Conservation (phyloP, 2,329 filamentous ascomycete species). For the Basipetospora chlamydospora region DNA sequence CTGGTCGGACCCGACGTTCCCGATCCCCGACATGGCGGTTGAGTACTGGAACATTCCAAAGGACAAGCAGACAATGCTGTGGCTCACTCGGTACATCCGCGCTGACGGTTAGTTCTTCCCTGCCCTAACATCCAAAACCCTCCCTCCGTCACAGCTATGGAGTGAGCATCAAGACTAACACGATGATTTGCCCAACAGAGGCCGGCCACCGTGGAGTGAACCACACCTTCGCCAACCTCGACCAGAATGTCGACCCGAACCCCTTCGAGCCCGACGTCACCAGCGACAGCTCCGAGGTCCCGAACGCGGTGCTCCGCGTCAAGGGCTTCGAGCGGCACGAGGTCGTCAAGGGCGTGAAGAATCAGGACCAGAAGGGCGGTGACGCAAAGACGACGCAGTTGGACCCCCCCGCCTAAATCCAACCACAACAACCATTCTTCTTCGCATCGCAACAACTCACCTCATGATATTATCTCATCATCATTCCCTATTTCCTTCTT, state of each 20-base stretch:
- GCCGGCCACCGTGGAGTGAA: constrained; percentile 89
- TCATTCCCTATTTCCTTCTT: no score
- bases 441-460: no score
- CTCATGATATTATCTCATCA: no score
- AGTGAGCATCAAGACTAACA: no score
- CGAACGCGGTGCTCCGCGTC: constrained; percentile 50
- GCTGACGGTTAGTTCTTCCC: constrained; percentile 35
- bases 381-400: no score
- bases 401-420: no score
- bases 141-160: no score
- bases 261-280: constrained; percentile 80
- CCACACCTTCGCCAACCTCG: constrained; percentile 79
- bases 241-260: constrained; percentile 79
- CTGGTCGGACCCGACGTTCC: constrained; percentile 57
- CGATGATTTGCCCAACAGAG: constrained; percentile 31
- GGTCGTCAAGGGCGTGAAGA: constrained; percentile 39
- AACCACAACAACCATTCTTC: no score
- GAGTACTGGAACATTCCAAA: constrained; percentile 92
- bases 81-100: constrained; percentile 76
- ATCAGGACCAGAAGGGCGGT: background rate
- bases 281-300: constrained; percentile 43
- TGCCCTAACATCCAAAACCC: background rate
- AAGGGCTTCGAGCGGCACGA: constrained; percentile 75
- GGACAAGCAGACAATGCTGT: constrained; percentile 64
- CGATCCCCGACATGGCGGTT: constrained; percentile 77